Conservation (phyloP, 768 basidiomycete species). For the Exidia glandulosa region DNA sequence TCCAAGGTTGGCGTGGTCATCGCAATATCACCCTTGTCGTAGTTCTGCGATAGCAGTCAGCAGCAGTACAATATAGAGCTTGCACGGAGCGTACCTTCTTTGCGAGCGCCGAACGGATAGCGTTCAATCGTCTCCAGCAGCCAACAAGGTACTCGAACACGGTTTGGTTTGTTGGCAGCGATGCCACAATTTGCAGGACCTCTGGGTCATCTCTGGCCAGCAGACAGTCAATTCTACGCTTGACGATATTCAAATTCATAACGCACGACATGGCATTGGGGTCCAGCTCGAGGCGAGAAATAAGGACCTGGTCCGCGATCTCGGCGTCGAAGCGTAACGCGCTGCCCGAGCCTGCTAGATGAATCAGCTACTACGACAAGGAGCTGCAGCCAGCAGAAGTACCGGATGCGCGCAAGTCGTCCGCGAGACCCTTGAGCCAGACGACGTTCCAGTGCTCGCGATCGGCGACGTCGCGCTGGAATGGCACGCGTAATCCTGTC, state of each 20-base stretch:
- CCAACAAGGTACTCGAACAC: slow-evolving; percentile 83
- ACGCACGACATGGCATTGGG: slow-evolving; percentile 60
- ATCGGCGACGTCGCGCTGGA: slow-evolving; percentile 48
- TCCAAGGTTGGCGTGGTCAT: slow-evolving; percentile 55
- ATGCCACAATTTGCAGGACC: slow-evolving; percentile 59
- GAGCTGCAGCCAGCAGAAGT: slow-evolving; percentile 11
- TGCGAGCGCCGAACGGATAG: slow-evolving; percentile 36
- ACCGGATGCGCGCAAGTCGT: slow-evolving; percentile 44
- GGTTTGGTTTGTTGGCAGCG: slow-evolving; percentile 67
- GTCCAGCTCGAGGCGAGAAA: slow-evolving; percentile 74
- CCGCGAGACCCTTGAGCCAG: slow-evolving; percentile 70
- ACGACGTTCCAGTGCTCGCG: slow-evolving; percentile 54
- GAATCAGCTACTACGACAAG: not conserved
- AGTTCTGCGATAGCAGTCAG: slow-evolving; percentile 29
- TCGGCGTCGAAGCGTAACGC: slow-evolving; percentile 40
- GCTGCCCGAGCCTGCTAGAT: slow-evolving; percentile 16
- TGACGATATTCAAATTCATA: not conserved
- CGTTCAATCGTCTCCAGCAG: slow-evolving; percentile 82
- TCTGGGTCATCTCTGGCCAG: slow-evolving; percentile 57
- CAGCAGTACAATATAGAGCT: not conserved
- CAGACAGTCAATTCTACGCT: slow-evolving; percentile 5
- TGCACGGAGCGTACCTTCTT: slow-evolving; percentile 42
- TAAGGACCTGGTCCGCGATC: slow-evolving; percentile 67
- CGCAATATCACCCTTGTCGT: slow-evolving; percentile 50
- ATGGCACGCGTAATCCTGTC: slow-evolving; percentile 5